These are phyloP conservation scores for Penicillium capsulatum DNA, from an alignment of 2,329 filamentous ascomycete species.

Conservation along the genomic window DNA sequence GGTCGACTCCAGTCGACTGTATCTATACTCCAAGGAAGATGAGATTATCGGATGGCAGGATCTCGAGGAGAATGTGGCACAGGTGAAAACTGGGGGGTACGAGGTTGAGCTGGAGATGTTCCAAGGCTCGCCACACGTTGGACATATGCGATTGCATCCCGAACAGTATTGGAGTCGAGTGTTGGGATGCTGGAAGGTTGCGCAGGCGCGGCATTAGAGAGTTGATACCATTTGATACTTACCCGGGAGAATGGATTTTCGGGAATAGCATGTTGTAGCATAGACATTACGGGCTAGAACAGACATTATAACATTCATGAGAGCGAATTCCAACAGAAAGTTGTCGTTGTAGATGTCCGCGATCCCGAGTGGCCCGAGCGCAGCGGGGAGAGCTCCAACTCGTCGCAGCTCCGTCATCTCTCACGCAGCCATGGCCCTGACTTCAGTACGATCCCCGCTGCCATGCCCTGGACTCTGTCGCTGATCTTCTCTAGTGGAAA, in stretches of 20 bases:
- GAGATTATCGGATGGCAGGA: slow-evolving; percentile 24
- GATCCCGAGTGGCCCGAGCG: slow-evolving; percentile 14
- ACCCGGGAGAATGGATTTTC: no score
- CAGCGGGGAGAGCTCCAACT: slow-evolving; percentile 21
- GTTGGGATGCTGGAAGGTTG: slow-evolving; percentile 16
- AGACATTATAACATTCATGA: no score
- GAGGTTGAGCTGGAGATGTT: slow-evolving; percentile 51
- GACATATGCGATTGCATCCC: slow-evolving; percentile 56
- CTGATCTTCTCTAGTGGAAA: slow-evolving; percentile 69
- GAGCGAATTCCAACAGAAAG: no score
- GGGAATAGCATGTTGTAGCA: no score
- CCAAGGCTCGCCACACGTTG: slow-evolving; percentile 57
- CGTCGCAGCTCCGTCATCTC: slow-evolving; percentile 14
- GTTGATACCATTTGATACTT: no score
- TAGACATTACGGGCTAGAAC: no score
- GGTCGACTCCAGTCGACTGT: slow-evolving; percentile 13
- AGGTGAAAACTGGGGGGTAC: slow-evolving; percentile 45
- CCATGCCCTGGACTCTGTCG: background rate
- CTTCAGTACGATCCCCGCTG: slow-evolving; percentile 31
- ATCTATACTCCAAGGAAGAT: slow-evolving; percentile 25
- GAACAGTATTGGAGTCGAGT: slow-evolving; percentile 53
- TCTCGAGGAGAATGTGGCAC: slow-evolving; percentile 21
- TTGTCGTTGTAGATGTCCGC: no score
- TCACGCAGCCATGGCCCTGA: slow-evolving; percentile 39
- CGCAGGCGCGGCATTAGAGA: slow-evolving; percentile 1